These are phyloP conservation scores for Heracleum sosnowskyi DNA, from an alignment of 129 eudicot genomes.

Conservation along the genomic window DNA sequence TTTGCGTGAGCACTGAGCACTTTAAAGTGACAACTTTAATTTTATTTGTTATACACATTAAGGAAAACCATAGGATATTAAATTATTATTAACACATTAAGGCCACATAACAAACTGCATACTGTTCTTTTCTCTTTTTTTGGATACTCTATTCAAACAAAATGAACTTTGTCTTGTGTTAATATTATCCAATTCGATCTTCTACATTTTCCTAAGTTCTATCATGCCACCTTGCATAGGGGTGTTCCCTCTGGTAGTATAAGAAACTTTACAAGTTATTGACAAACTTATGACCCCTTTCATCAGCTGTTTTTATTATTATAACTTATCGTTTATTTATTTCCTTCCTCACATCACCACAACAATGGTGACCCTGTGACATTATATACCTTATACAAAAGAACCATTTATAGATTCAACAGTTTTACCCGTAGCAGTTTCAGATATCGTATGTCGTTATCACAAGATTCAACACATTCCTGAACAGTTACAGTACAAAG, in stretches of 20 bases:
- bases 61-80: background rate
- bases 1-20: background rate
- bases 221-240: background rate
- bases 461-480: background rate
- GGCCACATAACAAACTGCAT: background rate
- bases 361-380: background rate
- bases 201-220: background rate
- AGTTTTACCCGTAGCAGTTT: background rate
- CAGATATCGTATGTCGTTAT: background rate
- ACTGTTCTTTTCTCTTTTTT: background rate
- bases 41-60: background rate
- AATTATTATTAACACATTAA: no score
- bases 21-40: background rate
- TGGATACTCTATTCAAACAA: background rate
- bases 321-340: no score
- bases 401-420: background rate
- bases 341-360: background rate
- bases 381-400: background rate
- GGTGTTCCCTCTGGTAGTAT: background rate
- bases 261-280: background rate
- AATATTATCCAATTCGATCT: background rate
- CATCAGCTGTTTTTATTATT: background rate
- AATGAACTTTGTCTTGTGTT: background rate
- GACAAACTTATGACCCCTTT: background rate
- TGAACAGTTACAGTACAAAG: background rate